Percentiles rank a stretch among this genome's conserved stretches.
Evolutionary conservation across 306 rosid species (phyloP).

Genomic region (Lathyrus oleraceus): DNA sequence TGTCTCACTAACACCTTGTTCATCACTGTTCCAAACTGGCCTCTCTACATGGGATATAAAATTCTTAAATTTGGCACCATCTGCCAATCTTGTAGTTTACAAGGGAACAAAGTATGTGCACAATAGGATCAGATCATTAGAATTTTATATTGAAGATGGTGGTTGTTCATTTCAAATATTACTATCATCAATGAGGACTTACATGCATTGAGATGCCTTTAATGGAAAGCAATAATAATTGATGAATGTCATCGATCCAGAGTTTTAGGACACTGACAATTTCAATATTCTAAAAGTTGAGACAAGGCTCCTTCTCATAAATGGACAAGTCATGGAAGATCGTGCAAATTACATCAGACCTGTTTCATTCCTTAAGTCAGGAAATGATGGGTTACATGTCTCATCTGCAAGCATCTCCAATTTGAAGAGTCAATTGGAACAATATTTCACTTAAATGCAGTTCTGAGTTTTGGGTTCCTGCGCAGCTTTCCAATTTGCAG

Average conservation of each 20-base stretch:
- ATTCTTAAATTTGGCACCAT: slow-evolving; percentile 48
- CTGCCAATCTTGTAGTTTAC: slow-evolving; percentile 46
- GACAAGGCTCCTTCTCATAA: slow-evolving; percentile 38
- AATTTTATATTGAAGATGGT: slow-evolving; percentile 41
- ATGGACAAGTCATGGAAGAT: slow-evolving; percentile 51
- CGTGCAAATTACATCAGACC: slow-evolving; percentile 36
- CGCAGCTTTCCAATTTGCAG: slow-evolving; percentile 48
- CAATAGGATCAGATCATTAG: slow-evolving; percentile 44
- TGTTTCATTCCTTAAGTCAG: slow-evolving; percentile 43
- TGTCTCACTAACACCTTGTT: too few relatives aligned
- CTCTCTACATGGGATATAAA: slow-evolving; percentile 47
- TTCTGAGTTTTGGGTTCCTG: slow-evolving; percentile 53
- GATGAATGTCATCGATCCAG: slow-evolving; percentile 47
- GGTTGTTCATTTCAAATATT: slow-evolving; percentile 40
- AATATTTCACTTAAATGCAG: slow-evolving; percentile 36
- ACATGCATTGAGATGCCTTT: slow-evolving; percentile 27
- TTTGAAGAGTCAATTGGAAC: slow-evolving; percentile 42
- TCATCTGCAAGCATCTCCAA: slow-evolving; percentile 34
- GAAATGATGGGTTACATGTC: slow-evolving; percentile 16
- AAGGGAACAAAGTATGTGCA: slow-evolving; percentile 41
- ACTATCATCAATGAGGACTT: slow-evolving; percentile 45
- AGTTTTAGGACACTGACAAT: slow-evolving; percentile 29
- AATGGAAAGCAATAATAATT: slow-evolving; percentile 48
- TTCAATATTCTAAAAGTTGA: slow-evolving; percentile 34
- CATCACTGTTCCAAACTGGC: too few relatives aligned